These are phyloP conservation scores for Paramecium tetraurelia DNA, from an alignment of 73 alveolate species.

Conservation along the genomic window DNA sequence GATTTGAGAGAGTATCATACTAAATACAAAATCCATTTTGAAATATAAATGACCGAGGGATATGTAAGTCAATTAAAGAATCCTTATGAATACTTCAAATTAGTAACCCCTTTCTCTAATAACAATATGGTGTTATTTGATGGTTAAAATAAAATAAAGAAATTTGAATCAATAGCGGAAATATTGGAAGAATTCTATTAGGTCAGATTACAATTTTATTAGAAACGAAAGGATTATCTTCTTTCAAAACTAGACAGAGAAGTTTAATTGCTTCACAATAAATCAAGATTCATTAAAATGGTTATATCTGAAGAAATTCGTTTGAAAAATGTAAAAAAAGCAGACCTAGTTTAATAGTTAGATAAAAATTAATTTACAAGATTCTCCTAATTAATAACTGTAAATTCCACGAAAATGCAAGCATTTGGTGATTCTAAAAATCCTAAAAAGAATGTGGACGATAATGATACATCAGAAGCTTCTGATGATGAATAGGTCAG, in stretches of 20 bases:
- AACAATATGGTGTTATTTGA: slow-evolving; percentile 93
- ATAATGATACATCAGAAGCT: slow-evolving; percentile 41
- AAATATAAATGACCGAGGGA: slow-evolving; percentile 72
- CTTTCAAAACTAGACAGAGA: slow-evolving; percentile 91
- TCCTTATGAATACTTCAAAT: slow-evolving; percentile 87
- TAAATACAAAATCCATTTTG: slow-evolving; percentile 89
- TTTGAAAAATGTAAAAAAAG: slow-evolving; percentile 73
- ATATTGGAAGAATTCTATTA: slow-evolving; percentile 90
- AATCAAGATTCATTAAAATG: slow-evolving; percentile 90
- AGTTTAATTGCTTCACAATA: slow-evolving; percentile 84
- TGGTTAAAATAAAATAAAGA: slow-evolving; percentile 79
- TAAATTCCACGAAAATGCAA: not conserved
- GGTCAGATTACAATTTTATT: slow-evolving; percentile 83
- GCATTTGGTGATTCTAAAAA: slow-evolving; percentile 38
- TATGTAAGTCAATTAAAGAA: slow-evolving; percentile 61
- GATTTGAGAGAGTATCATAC: slow-evolving; percentile 93
- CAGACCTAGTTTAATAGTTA: slow-evolving; percentile 54
- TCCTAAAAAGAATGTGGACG: not conserved
- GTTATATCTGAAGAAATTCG: slow-evolving; percentile 83
- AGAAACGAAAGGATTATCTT: slow-evolving; percentile 93
- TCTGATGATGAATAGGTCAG: slow-evolving; percentile 55
- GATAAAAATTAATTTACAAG: slow-evolving; percentile 52
- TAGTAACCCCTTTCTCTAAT: slow-evolving; percentile 72
- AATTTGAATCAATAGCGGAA: slow-evolving; percentile 81
- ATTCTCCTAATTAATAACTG: not conserved